Evolutionary conservation across 768 basidiomycete genomes (phyloP).

Genomic region (Trametes gibbosa): DNA sequence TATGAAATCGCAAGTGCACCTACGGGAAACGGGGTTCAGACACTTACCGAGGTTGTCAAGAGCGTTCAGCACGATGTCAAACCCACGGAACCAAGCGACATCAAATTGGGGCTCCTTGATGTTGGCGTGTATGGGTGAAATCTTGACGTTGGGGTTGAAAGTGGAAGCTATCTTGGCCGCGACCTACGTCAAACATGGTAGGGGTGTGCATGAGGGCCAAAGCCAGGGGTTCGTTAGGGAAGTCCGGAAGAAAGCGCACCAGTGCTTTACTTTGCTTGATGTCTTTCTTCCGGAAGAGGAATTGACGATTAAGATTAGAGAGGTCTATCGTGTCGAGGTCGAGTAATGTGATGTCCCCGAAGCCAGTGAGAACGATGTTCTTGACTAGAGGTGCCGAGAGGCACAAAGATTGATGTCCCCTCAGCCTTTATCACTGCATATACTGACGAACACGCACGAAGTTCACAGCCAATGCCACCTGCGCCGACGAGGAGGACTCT

Average conservation of each 20-base stretch:
- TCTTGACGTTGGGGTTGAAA: slow-evolving; percentile 86
- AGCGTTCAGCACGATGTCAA: slow-evolving; percentile 93
- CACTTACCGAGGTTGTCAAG: slow-evolving; percentile 88
- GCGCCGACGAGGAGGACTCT: slow-evolving; percentile 90
- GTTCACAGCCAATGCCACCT: slow-evolving; percentile 96
- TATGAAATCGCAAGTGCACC: too few species aligned
- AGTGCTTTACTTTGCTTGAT: slow-evolving; percentile 95
- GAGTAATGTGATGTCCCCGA: slow-evolving; percentile 87
- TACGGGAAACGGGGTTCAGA: neutral
- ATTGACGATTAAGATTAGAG: slow-evolving; percentile 95
- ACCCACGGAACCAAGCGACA: slow-evolving; percentile 84
- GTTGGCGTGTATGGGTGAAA: slow-evolving; percentile 89
- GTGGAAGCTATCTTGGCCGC: slow-evolving; percentile 78
- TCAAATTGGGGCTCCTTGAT: slow-evolving; percentile 93
- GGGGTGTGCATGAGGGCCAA: neutral
- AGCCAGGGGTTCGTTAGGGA: neutral
- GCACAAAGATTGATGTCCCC: neutral
- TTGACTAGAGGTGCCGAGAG: slow-evolving; percentile 59
- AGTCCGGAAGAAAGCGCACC: slow-evolving; percentile 41
- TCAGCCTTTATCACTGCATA: neutral
- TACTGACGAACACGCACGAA: slow-evolving; percentile 51
- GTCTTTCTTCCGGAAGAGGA: slow-evolving; percentile 95
- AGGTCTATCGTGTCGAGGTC: slow-evolving; percentile 99
- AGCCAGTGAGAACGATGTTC: slow-evolving; percentile 91
- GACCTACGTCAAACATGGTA: slow-evolving; percentile 42